phyloP scores from a whole-genome alignment of 2,329 filamentous ascomycete species.

The Penicillium sp. region DNA sequence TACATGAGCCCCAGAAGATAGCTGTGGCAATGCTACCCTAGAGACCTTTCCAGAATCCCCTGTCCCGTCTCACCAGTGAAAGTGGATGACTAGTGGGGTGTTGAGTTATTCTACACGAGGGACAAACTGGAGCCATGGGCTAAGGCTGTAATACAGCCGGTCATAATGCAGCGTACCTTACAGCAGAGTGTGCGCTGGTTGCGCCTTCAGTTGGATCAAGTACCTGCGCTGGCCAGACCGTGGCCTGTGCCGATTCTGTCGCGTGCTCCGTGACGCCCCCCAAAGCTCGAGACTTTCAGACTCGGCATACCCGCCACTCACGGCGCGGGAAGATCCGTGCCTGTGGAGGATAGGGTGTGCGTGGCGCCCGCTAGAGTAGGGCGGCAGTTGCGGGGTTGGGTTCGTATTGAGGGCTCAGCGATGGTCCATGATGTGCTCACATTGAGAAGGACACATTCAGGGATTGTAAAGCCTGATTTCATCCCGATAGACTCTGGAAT shows the following conservation, averaged over 20 bases:
- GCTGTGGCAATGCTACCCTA: not conserved
- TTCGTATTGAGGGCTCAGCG: not conserved
- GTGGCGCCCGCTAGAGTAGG: conserved; percentile 5
- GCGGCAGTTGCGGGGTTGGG: not conserved
- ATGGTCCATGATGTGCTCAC: not conserved
- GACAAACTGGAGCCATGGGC: not conserved
- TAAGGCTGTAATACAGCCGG: not conserved
- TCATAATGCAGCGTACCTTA: not conserved
- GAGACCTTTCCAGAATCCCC: not conserved
- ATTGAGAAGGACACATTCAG: not conserved
- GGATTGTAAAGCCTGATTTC: not conserved
- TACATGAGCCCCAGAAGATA: not conserved
- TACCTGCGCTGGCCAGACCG: not conserved
- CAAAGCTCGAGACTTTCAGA: not conserved
- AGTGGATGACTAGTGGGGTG: not conserved
- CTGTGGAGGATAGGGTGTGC: conserved; percentile 1
- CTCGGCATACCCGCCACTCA: not conserved
- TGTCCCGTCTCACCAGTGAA: not conserved
- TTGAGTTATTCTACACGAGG: not conserved
- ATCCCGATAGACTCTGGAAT: not conserved
- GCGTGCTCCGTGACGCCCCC: not conserved
- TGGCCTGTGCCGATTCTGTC: not conserved
- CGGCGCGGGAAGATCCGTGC: not conserved
- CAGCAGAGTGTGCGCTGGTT: not conserved
- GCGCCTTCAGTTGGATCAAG: not conserved